Evolutionary conservation across 495 filamentous ascomycete species (phyloP).

Genomic region (Hypoxylon lenormandii): DNA sequence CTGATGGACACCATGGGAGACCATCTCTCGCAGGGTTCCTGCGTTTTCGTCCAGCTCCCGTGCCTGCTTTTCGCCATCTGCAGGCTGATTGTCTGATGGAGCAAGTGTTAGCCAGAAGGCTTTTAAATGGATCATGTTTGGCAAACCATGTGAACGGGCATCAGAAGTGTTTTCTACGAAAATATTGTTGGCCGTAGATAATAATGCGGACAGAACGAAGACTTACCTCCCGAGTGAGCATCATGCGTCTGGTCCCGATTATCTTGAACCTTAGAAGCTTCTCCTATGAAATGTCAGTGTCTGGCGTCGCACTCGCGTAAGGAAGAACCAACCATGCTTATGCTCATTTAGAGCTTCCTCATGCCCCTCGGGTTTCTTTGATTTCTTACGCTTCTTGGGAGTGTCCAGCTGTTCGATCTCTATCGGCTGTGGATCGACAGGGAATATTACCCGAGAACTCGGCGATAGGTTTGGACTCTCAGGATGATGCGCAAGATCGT

Average conservation of each 20-base stretch:
- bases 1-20: constrained; percentile 26
- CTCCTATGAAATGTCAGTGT: constrained; percentile 3
- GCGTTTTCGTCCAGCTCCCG: not conserved
- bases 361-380: not conserved
- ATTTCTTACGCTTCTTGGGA: not conserved
- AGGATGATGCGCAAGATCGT: constrained; percentile 38
- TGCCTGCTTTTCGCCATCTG: not conserved
- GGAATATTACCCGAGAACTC: constrained; percentile 19
- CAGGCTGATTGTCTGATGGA: constrained; percentile 16
- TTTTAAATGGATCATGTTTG: not conserved
- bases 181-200: not conserved
- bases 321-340: constrained; percentile 14
- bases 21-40: constrained; percentile 18
- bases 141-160: constrained; percentile 5
- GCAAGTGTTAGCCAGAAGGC: constrained; percentile 3
- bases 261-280: not conserved
- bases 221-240: constrained; percentile 9
- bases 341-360: constrained; percentile 11
- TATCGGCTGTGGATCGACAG: not conserved
- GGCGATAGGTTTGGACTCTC: constrained; percentile 24
- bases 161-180: not conserved
- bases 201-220: not conserved
- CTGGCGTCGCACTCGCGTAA: not conserved
- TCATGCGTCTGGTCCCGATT: constrained; percentile 2
- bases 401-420: constrained; percentile 3